Conservation (phyloP, 192 early-diverging fungal species). For the Entomortierella beljakovae region DNA sequence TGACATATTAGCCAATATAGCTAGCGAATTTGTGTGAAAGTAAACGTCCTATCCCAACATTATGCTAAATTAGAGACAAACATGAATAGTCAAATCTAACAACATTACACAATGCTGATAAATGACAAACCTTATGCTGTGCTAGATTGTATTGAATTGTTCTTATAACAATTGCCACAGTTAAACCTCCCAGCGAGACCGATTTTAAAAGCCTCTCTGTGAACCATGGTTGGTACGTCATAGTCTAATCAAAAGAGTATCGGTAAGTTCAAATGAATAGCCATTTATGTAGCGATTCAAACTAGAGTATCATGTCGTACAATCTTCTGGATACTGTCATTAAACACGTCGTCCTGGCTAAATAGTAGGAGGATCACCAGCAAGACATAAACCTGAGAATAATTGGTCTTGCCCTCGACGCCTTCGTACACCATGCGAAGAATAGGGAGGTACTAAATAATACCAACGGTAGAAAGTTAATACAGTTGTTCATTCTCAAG, state of each 20-base stretch:
- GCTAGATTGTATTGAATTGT: constrained; percentile 76
- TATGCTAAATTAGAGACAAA: too few species aligned
- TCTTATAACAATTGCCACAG: constrained; percentile 72
- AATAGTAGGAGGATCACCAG: constrained; percentile 74
- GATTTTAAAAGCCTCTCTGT: constrained; percentile 74
- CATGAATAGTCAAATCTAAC: too few species aligned
- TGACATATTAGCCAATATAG: constrained; percentile 76
- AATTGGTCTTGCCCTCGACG: constrained; percentile 68
- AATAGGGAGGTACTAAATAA: constrained; percentile 65
- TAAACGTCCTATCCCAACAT: constrained; percentile 67
- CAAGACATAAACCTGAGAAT: constrained; percentile 75
- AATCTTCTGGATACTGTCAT: constrained; percentile 78
- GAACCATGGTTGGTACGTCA: constrained; percentile 75
- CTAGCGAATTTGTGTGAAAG: constrained; percentile 73
- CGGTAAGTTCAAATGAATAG: not conserved
- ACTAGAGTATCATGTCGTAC: constrained; percentile 58
- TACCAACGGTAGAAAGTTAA: not conserved
- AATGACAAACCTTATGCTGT: constrained; percentile 67
- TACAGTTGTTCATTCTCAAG: not conserved
- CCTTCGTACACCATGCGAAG: constrained; percentile 75
- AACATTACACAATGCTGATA: not conserved
- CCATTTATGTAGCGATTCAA: too few species aligned
- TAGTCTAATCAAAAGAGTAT: constrained; percentile 51
- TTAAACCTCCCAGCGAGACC: constrained; percentile 75
- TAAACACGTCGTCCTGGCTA: constrained; percentile 79